A percentile compares a stretch with the other conserved stretches of the same genome.
Evolutionary conservation across 2,329 filamentous ascomycete species (phyloP).

Genomic region (Epichloe baconii): DNA sequence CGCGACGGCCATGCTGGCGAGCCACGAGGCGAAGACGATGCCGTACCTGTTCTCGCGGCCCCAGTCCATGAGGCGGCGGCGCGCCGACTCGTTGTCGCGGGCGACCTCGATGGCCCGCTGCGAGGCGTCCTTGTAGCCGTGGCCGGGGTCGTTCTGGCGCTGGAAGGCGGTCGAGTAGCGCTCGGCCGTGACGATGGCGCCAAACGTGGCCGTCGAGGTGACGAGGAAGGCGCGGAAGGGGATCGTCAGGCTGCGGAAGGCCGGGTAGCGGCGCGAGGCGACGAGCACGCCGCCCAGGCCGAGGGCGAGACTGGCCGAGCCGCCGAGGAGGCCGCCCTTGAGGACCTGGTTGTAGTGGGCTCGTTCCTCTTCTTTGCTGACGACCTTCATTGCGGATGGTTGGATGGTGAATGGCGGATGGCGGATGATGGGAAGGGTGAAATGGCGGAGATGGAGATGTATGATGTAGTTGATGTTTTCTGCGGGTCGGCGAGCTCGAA

Average conservation of each 20-base stretch:
- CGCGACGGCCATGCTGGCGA: constrained; percentile 64
- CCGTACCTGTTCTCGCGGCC: constrained; percentile 71
- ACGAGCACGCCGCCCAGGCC: constrained; percentile 56
- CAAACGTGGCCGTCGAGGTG: constrained; percentile 69
- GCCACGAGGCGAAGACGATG: constrained; percentile 73
- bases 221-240: constrained; percentile 88
- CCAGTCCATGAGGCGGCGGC: constrained; percentile 56
- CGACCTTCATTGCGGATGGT: constrained; percentile 62
- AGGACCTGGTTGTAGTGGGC: constrained; percentile 75
- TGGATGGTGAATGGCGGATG: not conserved
- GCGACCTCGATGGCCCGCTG: constrained; percentile 41
- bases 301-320: constrained; percentile 49
- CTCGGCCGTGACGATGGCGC: constrained; percentile 80
- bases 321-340: constrained; percentile 66
- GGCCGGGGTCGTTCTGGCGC: constrained; percentile 51
- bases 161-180: constrained; percentile 54
- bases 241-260: constrained; percentile 69
- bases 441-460: not conserved
- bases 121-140: constrained; percentile 51
- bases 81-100: constrained; percentile 40
- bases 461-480: too few relatives aligned
- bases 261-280: constrained; percentile 58
- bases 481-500: too few relatives aligned
- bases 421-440: not conserved
- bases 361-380: constrained; percentile 84